A percentile compares a stretch with the other conserved stretches of the same genome.
Evolutionary conservation across 345 rosid species (phyloP).

Genomic region (Adansonia digitata): DNA sequence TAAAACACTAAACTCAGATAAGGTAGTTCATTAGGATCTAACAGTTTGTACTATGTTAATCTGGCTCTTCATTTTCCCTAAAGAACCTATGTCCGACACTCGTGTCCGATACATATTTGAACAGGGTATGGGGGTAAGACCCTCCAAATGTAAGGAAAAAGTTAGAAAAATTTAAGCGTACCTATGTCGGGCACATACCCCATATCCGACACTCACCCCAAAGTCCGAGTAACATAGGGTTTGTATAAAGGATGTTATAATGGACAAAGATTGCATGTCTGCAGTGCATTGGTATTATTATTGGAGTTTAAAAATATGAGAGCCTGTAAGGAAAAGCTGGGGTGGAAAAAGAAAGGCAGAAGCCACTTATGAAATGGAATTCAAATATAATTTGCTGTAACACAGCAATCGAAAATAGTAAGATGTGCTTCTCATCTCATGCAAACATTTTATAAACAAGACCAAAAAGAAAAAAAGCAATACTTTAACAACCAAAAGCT

Average conservation of each 20-base stretch:
- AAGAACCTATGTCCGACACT: too few species aligned
- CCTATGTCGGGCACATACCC: too few species aligned
- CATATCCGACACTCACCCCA: too few species aligned
- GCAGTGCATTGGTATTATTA: background rate
- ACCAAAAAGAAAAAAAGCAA: conserved; percentile 7
- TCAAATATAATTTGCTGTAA: background rate
- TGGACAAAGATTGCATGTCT: background rate
- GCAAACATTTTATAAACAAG: background rate
- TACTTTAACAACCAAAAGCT: conserved; percentile 15
- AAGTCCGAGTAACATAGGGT: too few species aligned
- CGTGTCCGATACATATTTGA: too few species aligned
- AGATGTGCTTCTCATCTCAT: background rate
- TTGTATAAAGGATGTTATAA: background rate
- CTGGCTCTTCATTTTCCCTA: too few species aligned
- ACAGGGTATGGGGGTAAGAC: too few species aligned
- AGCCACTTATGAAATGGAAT: background rate
- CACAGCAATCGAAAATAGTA: background rate
- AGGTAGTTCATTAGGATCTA: background rate
- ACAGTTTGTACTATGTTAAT: too few species aligned
- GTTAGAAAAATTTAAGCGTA: too few species aligned
- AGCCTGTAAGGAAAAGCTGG: background rate
- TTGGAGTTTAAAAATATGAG: background rate
- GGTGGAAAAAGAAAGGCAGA: background rate
- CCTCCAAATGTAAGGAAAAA: too few species aligned
- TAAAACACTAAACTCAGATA: background rate